A percentile compares a stretch with the other conserved stretches of the same genome.
Evolutionary conservation across 2,329 filamentous ascomycete species (phyloP).

Genomic region (Colletotrichum somersetense): DNA sequence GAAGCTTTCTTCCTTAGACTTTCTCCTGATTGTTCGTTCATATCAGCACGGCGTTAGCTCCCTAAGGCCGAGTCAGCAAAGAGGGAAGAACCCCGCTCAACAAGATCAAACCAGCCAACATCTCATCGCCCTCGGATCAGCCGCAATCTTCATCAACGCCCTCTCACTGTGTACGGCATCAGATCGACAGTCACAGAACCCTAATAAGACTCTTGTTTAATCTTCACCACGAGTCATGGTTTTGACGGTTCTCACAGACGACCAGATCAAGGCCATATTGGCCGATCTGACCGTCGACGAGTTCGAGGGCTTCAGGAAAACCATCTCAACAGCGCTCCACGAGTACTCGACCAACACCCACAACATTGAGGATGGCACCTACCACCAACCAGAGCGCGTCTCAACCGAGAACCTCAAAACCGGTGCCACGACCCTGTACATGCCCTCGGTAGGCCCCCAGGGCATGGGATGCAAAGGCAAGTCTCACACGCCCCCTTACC

Average conservation of each 20-base stretch:
- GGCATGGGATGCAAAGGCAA: constrained; percentile 78
- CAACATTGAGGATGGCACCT: constrained; percentile 55
- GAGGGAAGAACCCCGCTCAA: constrained; percentile 30
- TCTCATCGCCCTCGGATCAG: background rate
- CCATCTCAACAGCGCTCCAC: constrained; percentile 66
- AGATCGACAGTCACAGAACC: background rate
- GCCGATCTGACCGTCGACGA: constrained; percentile 66
- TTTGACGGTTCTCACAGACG: constrained; percentile 70
- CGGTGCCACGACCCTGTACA: constrained; percentile 75
- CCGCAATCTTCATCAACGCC: background rate
- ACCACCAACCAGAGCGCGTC: constrained; percentile 69
- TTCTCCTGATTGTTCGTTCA: background rate
- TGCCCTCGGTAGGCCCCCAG: constrained; percentile 75
- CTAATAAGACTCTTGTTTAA: background rate
- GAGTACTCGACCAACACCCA: constrained; percentile 71
- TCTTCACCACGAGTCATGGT: constrained; percentile 56
- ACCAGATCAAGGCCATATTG: constrained; percentile 66
- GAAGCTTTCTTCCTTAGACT: background rate
- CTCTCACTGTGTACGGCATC: background rate
- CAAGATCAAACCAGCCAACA: constrained; percentile 1
- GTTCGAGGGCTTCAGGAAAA: constrained; percentile 63
- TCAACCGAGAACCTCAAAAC: constrained; percentile 61
- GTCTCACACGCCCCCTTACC: constrained; percentile 17
- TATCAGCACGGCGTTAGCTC: constrained; percentile 21
- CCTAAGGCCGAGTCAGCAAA: constrained; percentile 27